Conservation (phyloP, 2,329 filamentous ascomycete species). For the Aulographum hederae region DNA sequence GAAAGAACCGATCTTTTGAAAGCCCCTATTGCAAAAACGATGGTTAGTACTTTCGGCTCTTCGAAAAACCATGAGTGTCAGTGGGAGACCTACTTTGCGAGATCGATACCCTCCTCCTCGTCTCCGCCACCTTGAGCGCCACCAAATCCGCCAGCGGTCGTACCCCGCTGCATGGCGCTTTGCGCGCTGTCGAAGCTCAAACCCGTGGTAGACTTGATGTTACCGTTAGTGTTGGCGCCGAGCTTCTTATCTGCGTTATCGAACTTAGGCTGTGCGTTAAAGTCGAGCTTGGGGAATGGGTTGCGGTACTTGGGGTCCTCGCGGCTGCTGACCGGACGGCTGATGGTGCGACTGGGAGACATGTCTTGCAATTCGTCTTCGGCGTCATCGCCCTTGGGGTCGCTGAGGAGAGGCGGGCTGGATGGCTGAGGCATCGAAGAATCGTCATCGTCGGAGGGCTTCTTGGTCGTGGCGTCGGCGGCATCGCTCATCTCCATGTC, state of each 20-base stretch:
- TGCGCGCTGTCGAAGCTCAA: neutral
- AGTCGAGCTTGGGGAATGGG: neutral
- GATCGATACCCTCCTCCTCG: constrained; percentile 27
- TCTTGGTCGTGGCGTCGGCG: constrained; percentile 13
- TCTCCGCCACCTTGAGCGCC: constrained; percentile 15
- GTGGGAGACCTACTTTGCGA: constrained; percentile 26
- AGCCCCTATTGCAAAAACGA: neutral
- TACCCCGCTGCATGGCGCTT: neutral
- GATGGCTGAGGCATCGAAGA: neutral
- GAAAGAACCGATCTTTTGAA: constrained; percentile 1
- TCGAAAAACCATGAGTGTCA: neutral
- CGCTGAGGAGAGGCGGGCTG: neutral
- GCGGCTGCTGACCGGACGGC: constrained; percentile 5
- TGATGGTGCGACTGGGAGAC: constrained; percentile 5
- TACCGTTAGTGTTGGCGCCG: neutral
- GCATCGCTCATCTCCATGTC: constrained; percentile 17
- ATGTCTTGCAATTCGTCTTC: neutral
- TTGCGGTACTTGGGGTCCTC: neutral
- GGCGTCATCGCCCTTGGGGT: neutral
- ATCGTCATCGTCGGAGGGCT: constrained; percentile 3
- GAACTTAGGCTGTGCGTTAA: neutral
- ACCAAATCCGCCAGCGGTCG: constrained; percentile 7
- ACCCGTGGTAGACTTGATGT: no score
- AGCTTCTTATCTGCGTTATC: neutral
- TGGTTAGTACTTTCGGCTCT: neutral